Base-by-base conservation (phyloP, 1,284 basidiomycete genomes). In the Cutaneotrichosporon sp. region DNA sequence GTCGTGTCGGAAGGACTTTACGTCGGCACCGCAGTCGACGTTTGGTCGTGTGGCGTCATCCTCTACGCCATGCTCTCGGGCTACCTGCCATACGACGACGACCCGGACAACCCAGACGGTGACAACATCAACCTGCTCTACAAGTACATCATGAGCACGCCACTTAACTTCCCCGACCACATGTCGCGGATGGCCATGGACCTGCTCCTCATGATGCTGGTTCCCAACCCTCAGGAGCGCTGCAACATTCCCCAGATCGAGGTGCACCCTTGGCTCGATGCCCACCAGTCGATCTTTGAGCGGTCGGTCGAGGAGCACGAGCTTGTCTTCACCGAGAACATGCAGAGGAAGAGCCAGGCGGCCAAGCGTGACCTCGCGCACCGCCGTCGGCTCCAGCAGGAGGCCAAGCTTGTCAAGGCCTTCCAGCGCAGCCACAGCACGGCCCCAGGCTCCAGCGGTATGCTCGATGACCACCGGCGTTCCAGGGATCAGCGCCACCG, bases 91-190 rank as follows among this genome's bases (percentile, higher is more conserved):
- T 99, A 98, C 79, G 97, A 99, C 80, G 97, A 99, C 78, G 97
- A 99, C 80, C 97, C 97, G 1, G 89, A 89, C 33, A 99, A 99
- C 79, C 97, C 97, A 3, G 97, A 99, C 67, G 97, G 97, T 61
- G 95, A 99, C 82, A 99, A 99, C 81, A 99, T 99, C 84, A 99
- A 98, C 76, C 84, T 98, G n/a, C 83, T 99, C 55, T 99, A 99
- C 87, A 94, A 92, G 79, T 99, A 99, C 82, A 99, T 99, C 80
- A 90, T 98, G 81, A 93, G 89, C 82, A 97, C 95, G 0, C 90
- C 91, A 2, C 87, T 97, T 62, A 90, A 91, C 34, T 97, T 97
- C 83, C 94, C 94, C 16, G 92, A 95, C 51, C 94, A 95, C 80
- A 87, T 97, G 69, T 91, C 91, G 9, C 75, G 83, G 6, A 87